Conservation (phyloP, 257 asterid species). For the Ehretia macrophylla region DNA sequence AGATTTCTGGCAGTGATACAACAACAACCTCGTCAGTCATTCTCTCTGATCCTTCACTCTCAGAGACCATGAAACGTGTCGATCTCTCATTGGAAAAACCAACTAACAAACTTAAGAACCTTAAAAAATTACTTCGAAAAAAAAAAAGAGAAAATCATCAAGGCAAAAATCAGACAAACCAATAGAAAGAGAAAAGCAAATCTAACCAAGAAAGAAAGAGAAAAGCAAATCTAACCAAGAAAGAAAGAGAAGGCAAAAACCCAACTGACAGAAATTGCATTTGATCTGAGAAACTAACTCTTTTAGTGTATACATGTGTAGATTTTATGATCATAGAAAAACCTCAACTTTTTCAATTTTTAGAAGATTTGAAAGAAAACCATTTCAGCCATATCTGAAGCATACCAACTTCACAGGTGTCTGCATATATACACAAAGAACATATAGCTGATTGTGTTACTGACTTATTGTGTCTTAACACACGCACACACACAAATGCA, state of each 20-base stretch:
- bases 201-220: neutral
- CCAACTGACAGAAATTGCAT: neutral
- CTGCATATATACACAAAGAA: no score
- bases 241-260: neutral
- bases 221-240: neutral
- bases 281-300: no score
- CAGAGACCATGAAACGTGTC: slow-evolving; percentile 49
- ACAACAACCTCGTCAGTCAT: slow-evolving; percentile 36
- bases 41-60: slow-evolving; percentile 10
- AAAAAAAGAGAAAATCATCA: slow-evolving; percentile 3
- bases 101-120: neutral
- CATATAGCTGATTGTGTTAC: no score
- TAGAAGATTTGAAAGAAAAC: neutral
- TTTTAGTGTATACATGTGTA: no score
- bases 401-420: neutral
- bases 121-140: neutral
- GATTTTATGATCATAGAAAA: no score
- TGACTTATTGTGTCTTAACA: neutral
- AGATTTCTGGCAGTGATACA: slow-evolving; percentile 32
- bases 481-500: no score
- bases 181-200: neutral
- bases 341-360: no score
- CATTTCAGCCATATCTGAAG: neutral
- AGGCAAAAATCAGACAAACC: neutral
- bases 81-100: slow-evolving; percentile 35